Base-by-base conservation (phyloP, 1,284 basidiomycete genomes). In the Earliella scabrosa region DNA sequence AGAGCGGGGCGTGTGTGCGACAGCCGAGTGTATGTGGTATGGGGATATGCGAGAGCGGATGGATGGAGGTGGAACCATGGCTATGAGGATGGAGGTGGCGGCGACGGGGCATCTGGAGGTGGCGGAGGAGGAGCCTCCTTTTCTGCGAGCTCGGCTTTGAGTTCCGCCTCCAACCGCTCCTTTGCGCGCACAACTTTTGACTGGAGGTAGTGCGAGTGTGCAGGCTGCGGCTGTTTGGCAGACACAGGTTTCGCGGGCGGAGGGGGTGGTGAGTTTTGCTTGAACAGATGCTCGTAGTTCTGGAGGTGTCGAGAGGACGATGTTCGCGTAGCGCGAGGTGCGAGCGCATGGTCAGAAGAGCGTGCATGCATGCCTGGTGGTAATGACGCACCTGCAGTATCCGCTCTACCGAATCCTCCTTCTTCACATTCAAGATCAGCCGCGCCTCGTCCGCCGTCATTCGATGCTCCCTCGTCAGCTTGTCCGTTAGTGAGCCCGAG, bases 371-470 rank as follows among this genome's bases (percentile, higher is more conserved):
- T 7, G 36, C 29, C 21, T 45, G 41, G 16, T 21, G 40, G 9
- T 11, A 31, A 13, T 24, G 8, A 43, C 60, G 69, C 67, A 92
- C 95, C 80, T 89, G 88, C 47, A 91, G 68, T 23, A 95, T 77
- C 52, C 75, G 77, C 68, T 94, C 90, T 70, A 91, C 71, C 1
- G 79, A 67, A 23, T 90, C 88, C 31, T 82, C 90, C 50, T 86
- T 85, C 75, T 96, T 97, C 39, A 88, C 78, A 71, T 99, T 98
- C 64, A 99, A 77, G 69, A 99, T 96, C 58, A 98, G 77, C 66
- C 90, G 89, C 23, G 97, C 97, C 77, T 99, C 97, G 64, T 99
- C 97, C 63, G 97, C 69, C 21, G 94, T 95, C 96, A 99, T 97
- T 43, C 90, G 85, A 68, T 96, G 89, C 63, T 92, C 84, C 58